These are phyloP conservation scores for Rhododendron williamsianum DNA, from an alignment of 148 eudicot species.

Conservation along the genomic window DNA sequence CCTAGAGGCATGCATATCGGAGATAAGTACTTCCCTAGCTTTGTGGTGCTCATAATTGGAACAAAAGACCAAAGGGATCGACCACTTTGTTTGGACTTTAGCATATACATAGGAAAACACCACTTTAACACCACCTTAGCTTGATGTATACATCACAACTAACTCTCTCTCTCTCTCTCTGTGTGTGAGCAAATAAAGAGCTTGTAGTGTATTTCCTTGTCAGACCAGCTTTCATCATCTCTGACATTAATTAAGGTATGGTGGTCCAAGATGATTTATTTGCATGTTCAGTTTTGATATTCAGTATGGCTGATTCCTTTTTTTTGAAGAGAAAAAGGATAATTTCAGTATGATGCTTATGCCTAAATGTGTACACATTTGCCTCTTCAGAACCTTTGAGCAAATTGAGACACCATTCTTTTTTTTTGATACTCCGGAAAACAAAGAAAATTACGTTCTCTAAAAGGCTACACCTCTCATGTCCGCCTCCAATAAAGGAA, in stretches of 20 bases:
- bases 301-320: too few relatives aligned
- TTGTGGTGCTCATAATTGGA: not conserved
- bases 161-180: not conserved
- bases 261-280: not conserved
- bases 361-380: not conserved
- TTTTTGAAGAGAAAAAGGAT: not conserved
- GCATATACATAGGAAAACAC: not conserved
- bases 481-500: too few relatives aligned
- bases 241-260: constrained; percentile 12
- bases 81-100: not conserved
- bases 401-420: not conserved
- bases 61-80: not conserved
- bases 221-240: not conserved
- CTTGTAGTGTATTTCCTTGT: not conserved
- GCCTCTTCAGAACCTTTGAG: not conserved
- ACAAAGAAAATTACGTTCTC: too few relatives aligned
- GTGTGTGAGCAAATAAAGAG: not conserved
- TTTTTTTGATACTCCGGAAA: too few relatives aligned
- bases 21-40: not conserved
- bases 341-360: not conserved
- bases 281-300: not conserved
- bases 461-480: too few relatives aligned
- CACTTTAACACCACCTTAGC: not conserved
- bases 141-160: not conserved
- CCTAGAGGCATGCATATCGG: not conserved